These are phyloP conservation scores for Apiotrichum mycotoxinovorans DNA, from an alignment of 1,284 basidiomycete genomes.

Conservation along the genomic window DNA sequence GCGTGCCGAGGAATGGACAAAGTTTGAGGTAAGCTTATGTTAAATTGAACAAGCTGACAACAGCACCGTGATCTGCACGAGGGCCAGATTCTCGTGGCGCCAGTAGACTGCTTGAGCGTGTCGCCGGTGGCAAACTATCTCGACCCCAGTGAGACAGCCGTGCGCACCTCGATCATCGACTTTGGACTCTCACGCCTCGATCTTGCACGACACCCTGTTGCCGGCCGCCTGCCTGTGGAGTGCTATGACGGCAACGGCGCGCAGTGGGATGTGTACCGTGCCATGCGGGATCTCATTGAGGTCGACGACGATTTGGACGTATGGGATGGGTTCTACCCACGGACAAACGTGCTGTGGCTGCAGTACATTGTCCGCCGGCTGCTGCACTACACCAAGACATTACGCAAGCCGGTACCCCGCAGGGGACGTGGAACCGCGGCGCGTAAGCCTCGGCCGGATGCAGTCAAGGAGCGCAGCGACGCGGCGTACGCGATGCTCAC, in stretches of 20 bases:
- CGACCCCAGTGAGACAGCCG: conserved; percentile 54
- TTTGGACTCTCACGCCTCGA: conserved; percentile 85
- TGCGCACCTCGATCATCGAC: conserved; percentile 84
- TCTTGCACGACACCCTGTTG: background rate
- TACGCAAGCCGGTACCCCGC: conserved; percentile 27
- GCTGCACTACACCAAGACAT: conserved; percentile 25
- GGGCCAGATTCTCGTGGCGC: conserved; percentile 87
- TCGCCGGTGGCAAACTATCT: conserved; percentile 23
- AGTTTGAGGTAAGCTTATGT: conserved; percentile 70
- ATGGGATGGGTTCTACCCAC: conserved; percentile 13
- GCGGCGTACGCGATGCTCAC: conserved; percentile 16
- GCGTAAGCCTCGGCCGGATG: background rate
- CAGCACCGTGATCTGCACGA: conserved; percentile 97
- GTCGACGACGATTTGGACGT: background rate
- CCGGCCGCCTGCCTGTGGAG: conserved; percentile 62
- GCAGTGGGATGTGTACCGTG: conserved; percentile 91
- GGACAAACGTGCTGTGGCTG: conserved; percentile 36
- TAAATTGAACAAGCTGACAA: background rate
- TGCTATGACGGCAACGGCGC: conserved; percentile 79
- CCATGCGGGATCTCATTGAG: conserved; percentile 66
- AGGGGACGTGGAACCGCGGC: background rate
- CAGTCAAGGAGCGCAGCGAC: conserved; percentile 5
- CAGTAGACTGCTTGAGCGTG: conserved; percentile 4
- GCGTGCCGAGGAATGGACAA: conserved; percentile 69
- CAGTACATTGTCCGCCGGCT: conserved; percentile 38